Percentiles rank a stretch among this genome's conserved stretches.
Conservation (phyloP, 345 rosid genomes). For the Rhodamnia rubescens region DNA sequence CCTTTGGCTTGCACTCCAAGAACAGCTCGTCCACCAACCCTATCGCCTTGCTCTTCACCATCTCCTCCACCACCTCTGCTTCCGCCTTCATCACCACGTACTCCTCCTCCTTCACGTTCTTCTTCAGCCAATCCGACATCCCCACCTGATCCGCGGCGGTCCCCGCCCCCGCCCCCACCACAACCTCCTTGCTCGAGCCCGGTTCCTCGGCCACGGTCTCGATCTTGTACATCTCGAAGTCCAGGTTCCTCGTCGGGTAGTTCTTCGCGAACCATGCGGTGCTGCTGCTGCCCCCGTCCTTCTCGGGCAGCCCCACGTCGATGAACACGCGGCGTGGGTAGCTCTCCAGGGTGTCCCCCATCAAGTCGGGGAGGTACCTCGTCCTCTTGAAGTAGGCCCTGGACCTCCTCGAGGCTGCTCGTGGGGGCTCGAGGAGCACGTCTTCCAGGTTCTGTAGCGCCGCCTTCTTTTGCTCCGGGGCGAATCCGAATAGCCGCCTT, state of each 20-base stretch:
- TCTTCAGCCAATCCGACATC: constrained; percentile 57
- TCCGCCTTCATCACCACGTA: constrained; percentile 82
- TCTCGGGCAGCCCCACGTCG: constrained; percentile 42
- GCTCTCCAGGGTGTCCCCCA: constrained; percentile 46
- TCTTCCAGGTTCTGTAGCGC: constrained; percentile 60
- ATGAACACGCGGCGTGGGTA: constrained; percentile 57
- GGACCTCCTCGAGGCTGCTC: constrained; percentile 52
- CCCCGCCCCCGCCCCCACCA: background rate
- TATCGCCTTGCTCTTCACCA: constrained; percentile 47
- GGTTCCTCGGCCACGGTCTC: constrained; percentile 22
- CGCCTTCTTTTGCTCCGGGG: constrained; percentile 30
- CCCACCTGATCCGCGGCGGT: constrained; percentile 15
- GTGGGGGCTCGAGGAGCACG: constrained; percentile 72
- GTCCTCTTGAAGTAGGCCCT: constrained; percentile 45
- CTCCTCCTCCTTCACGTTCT: constrained; percentile 54
- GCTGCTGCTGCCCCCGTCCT: constrained; percentile 25
- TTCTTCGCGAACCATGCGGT: constrained; percentile 52
- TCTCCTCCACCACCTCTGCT: constrained; percentile 64
- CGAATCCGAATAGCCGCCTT: constrained; percentile 21
- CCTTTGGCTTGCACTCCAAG: constrained; percentile 71
- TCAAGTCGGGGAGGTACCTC: constrained; percentile 43
- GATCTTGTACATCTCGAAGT: constrained; percentile 64
- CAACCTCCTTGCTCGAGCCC: background rate
- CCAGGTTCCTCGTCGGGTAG: constrained; percentile 56
- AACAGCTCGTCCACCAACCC: constrained; percentile 69